These are phyloP conservation scores for Colletotrichum chrysophilum DNA, from an alignment of 2,329 filamentous ascomycete species.

Conservation along the genomic window DNA sequence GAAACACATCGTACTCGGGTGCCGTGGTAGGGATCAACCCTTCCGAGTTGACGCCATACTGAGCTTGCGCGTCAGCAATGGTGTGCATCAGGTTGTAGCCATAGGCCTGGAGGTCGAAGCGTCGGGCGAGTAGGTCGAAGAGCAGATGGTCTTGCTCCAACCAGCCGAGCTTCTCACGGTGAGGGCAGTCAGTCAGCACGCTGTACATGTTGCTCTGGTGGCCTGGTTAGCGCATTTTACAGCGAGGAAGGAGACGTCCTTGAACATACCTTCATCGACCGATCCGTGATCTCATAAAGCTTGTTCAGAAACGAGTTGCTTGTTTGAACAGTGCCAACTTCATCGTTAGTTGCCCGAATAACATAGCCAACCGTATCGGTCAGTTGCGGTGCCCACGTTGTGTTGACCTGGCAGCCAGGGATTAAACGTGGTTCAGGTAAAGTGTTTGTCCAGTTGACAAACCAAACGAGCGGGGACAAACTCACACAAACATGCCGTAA, in stretches of 20 bases:
- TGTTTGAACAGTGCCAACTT: background rate
- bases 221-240: background rate
- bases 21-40: conserved; percentile 16
- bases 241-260: rapidly evolving
- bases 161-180: conserved; percentile 21
- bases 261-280: background rate
- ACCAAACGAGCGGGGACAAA: background rate
- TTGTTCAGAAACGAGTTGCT: conserved; percentile 1
- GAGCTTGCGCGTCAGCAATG: conserved; percentile 18
- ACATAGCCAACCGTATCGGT: background rate
- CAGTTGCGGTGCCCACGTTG: conserved; percentile 6
- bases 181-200: conserved; percentile 18
- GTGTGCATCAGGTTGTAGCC: conserved; percentile 11
- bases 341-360: conserved; percentile 12
- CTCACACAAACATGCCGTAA: conserved; percentile 10
- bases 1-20: conserved; percentile 13
- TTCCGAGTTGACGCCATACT: background rate
- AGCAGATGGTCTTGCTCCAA: conserved; percentile 20
- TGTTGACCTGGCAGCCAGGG: background rate
- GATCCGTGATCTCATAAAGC: conserved; percentile 18
- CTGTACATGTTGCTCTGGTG: conserved; percentile 10
- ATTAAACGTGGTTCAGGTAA: rapidly evolving
- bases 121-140: background rate
- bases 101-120: conserved; percentile 19
- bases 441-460: background rate